These are phyloP conservation scores for Tillandsia leiboldiana DNA, from an alignment of 176 grass and related monocot species.

Conservation along the genomic window DNA sequence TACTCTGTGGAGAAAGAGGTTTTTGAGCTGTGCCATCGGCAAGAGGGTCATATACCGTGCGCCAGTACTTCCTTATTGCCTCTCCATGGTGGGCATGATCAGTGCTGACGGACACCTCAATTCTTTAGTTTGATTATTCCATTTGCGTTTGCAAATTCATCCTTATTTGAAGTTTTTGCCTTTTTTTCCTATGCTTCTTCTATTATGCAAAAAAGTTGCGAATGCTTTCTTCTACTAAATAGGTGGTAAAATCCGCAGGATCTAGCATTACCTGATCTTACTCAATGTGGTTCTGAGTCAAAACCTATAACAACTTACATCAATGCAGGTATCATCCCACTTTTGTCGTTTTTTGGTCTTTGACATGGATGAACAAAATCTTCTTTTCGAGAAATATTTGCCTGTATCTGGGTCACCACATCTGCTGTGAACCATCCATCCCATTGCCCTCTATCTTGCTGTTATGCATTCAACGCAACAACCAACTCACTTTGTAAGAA, in stretches of 20 bases:
- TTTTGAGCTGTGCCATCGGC: too few relatives aligned
- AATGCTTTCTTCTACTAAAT: neutral
- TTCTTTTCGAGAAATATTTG: neutral
- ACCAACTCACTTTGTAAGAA: too few relatives aligned
- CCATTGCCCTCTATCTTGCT: too few relatives aligned
- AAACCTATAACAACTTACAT: slow-evolving; percentile 34
- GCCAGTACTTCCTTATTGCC: too few relatives aligned
- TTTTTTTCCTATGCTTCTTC: slow-evolving; percentile 1
- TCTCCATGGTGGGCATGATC: too few relatives aligned
- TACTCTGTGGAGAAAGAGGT: too few relatives aligned
- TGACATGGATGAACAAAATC: neutral
- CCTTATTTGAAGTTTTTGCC: neutral
- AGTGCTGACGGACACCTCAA: too few relatives aligned
- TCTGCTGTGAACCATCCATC: neutral
- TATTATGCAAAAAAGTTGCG: slow-evolving; percentile 3
- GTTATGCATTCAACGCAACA: too few relatives aligned
- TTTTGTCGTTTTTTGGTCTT: neutral
- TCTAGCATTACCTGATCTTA: slow-evolving; percentile 46
- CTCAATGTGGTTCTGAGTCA: slow-evolving; percentile 49
- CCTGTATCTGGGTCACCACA: neutral
- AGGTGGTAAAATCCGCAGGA: slow-evolving; percentile 20
- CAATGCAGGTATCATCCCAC: slow-evolving; percentile 37
- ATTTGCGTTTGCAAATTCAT: too few relatives aligned
- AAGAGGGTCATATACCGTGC: too few relatives aligned
- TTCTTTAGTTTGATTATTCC: too few relatives aligned